A percentile compares a stretch with the other conserved stretches of the same genome.
Evolutionary conservation across 2,329 filamentous ascomycete species (phyloP).

Genomic region (Aspergillus hortae): DNA sequence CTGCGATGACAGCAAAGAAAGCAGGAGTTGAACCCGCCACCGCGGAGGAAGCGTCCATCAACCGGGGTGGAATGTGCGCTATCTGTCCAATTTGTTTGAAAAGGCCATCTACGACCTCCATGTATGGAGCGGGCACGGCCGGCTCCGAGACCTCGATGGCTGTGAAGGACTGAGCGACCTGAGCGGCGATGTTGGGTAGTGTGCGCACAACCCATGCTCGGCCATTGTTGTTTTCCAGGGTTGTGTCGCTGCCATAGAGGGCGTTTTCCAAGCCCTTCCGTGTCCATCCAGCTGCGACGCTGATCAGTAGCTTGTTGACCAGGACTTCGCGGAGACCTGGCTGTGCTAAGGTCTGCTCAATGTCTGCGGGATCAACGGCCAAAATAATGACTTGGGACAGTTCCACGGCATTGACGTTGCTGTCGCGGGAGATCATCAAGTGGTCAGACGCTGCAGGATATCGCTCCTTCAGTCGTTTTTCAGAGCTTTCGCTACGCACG

Average conservation of each 20-base stretch:
- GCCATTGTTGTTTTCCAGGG: conserved; percentile 7
- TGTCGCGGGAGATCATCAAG: conserved; percentile 28
- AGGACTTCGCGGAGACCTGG: conserved; percentile 39
- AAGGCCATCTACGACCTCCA: conserved; percentile 37
- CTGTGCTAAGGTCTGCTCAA: conserved; percentile 37
- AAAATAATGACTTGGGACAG: conserved; percentile 44
- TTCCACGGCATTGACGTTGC: conserved; percentile 33
- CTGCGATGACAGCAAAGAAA: conserved; percentile 58
- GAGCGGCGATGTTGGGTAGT: conserved; percentile 46
- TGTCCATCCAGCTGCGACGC: conserved; percentile 51
- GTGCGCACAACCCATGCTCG: conserved; percentile 37
- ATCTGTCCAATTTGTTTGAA: conserved; percentile 51
- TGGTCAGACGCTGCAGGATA: conserved; percentile 30
- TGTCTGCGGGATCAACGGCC: conserved; percentile 46
- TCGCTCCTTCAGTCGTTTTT: conserved; percentile 27
- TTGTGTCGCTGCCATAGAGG: conserved; percentile 27
- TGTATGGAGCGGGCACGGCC: conserved; percentile 40
- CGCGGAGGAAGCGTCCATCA: conserved; percentile 57
- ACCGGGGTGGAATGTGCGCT: conserved; percentile 48
- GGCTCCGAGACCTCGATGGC: conserved; percentile 50
- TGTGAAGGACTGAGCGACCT: conserved; percentile 44
- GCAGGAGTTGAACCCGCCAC: conserved; percentile 61
- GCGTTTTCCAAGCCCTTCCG: conserved; percentile 36
- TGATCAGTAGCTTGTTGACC: conserved; percentile 48
- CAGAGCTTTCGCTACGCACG: conserved; percentile 39